Evolutionary conservation across 345 rosid genomes (phyloP).

Genomic region (Bruguiera parviflora): DNA sequence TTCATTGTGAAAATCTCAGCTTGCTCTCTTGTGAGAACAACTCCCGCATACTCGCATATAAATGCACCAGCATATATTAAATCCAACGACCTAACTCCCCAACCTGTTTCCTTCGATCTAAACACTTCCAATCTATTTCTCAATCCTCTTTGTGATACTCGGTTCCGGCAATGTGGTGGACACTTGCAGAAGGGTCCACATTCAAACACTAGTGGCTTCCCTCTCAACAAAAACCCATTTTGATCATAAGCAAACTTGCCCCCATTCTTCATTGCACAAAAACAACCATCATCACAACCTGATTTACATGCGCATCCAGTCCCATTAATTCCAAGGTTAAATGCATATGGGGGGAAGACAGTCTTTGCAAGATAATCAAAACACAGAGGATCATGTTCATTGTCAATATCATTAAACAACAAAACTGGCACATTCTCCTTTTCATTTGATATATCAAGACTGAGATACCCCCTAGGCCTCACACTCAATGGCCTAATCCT

Average conservation of each 20-base stretch:
- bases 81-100: slow-evolving; percentile 92
- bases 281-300: slow-evolving; percentile 64
- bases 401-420: slow-evolving; percentile 73
- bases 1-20: slow-evolving; percentile 72
- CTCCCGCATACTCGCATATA: slow-evolving; percentile 86
- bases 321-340: slow-evolving; percentile 32
- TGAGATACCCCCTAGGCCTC: slow-evolving; percentile 69
- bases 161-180: slow-evolving; percentile 72
- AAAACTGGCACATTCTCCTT: slow-evolving; percentile 63
- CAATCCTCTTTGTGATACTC: slow-evolving; percentile 73
- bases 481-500: slow-evolving; percentile 49
- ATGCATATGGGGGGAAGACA: slow-evolving; percentile 55
- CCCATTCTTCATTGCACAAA: slow-evolving; percentile 68
- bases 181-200: slow-evolving; percentile 74
- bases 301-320: slow-evolving; percentile 69
- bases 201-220: slow-evolving; percentile 73
- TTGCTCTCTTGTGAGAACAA: slow-evolving; percentile 84
- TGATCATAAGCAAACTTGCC: slow-evolving; percentile 79
- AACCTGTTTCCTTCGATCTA: slow-evolving; percentile 83
- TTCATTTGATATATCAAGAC: slow-evolving; percentile 65
- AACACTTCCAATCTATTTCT: slow-evolving; percentile 73
- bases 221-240: slow-evolving; percentile 59
- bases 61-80: slow-evolving; percentile 86
- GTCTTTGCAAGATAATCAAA: slow-evolving; percentile 67
- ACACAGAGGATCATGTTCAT: slow-evolving; percentile 70